Evolutionary conservation across 371 early-diverging fungal species (phyloP), one percentile per base, ranked within the genome.

Genomic region (Syncephalastrum racemosum): DNA sequence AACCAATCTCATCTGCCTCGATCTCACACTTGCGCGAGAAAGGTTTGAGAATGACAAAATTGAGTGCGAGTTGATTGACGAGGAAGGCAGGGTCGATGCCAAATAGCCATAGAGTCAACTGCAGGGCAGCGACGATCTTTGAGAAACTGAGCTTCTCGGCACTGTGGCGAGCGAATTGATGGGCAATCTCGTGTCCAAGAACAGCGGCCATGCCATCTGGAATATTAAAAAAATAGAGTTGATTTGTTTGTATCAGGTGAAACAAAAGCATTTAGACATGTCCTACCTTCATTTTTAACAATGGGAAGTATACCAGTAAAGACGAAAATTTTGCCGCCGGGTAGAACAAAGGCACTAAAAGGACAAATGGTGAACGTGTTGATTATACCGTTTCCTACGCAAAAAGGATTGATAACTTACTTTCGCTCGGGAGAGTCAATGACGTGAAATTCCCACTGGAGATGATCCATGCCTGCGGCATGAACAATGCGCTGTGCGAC

Each of bases 301-400:
- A 96, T 73, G 0, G 91, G 90, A 4, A 97, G 71, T 23, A 97
- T 86, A 5, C 83, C 83, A 18, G 93, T 90, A 64, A 96, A 94
- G 15, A 94, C 95, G 82, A 94, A 96, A 0, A 96, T 89, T 67
- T 94, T 94, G 27, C 94, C 93, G 45, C 92, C 91, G 0, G 97
- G 97, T 43, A 96, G 70, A 12, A 97, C 96, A 70, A 97, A 95
- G 1, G 97, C 97, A 69, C 79, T 79, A 49, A 1, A 7, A 36
- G 13, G n/a, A 7, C 19, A 40, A 51, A 56, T 8, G 40, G 18
- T 31, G 41, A 18, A 20, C 16, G 25, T 16, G 13, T 22, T 4
- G 45, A 27, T 27, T 27, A 27, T 3, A 45, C 45, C 18, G 20
- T 42, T 40, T n/a, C 16, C 1, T 42, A 15, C 12, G 19, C 40